These are phyloP conservation scores for Diplodia sapinea DNA, from an alignment of 2,329 filamentous ascomycete species.

Conservation along the genomic window DNA sequence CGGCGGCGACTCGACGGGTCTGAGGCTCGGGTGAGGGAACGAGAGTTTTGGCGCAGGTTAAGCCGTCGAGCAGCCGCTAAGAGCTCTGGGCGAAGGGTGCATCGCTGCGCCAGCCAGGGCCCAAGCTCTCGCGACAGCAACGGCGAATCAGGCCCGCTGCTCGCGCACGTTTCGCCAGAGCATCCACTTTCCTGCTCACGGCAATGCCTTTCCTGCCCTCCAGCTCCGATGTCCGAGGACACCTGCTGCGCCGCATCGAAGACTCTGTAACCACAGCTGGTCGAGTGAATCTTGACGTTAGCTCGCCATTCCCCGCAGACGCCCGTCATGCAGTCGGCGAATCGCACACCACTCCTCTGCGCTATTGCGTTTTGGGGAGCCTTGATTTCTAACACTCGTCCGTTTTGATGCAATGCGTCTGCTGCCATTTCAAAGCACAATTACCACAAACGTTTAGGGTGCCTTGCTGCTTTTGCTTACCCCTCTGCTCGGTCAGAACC, in stretches of 20 bases:
- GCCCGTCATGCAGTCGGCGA: neutral
- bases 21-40: neutral
- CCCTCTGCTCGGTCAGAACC: neutral
- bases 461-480: neutral
- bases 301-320: conserved; percentile 6
- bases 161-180: conserved; percentile 14
- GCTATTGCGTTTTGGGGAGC: conserved; percentile 11
- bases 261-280: neutral
- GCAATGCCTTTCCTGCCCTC: neutral
- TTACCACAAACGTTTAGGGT: neutral
- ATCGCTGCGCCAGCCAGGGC: conserved; percentile 2
- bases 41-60: conserved; percentile 20
- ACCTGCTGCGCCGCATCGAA: neutral
- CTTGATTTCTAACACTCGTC: conserved; percentile 19
- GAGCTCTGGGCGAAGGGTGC: conserved; percentile 15
- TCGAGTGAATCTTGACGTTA: too few relatives aligned
- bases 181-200: conserved; percentile 11
- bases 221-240: neutral
- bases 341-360: conserved; percentile 25
- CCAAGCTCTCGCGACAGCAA: conserved; percentile 24
- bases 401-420: conserved; percentile 13
- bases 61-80: conserved; percentile 15
- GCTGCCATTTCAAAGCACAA: neutral
- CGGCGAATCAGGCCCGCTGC: conserved; percentile 18
- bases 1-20: neutral